A percentile compares a stretch with the other conserved stretches of the same genome.
phyloP scores from a whole-genome alignment of 106 monocot genomes.

The Dendrobium nobile region DNA sequence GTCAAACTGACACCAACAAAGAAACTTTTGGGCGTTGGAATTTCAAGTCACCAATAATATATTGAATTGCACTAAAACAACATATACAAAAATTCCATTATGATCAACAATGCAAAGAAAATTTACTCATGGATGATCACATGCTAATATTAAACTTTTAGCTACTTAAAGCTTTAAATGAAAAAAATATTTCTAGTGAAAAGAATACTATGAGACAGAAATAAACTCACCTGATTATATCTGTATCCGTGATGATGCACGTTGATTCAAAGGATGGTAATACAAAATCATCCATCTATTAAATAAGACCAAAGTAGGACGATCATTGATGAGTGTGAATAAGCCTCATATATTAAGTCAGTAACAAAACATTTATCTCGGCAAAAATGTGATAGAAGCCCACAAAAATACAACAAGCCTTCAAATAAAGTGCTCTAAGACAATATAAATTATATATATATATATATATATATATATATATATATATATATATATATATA shows the following conservation, averaged over 20 bases:
- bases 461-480: no score
- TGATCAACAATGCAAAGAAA: neutral
- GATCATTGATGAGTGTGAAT: neutral
- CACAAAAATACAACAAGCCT: neutral
- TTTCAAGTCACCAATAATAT: neutral
- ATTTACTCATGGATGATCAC: no score
- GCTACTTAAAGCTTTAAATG: neutral
- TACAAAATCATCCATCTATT: conserved; percentile 81
- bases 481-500: no score
- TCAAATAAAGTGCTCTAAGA: neutral
- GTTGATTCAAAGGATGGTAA: conserved; percentile 72
- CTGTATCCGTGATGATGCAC: conserved; percentile 57
- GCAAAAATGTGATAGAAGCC: neutral
- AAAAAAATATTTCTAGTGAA: neutral
- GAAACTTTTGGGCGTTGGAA: neutral
- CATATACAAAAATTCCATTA: neutral
- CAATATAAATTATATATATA: neutral
- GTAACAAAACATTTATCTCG: neutral
- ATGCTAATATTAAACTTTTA: neutral
- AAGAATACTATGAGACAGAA: neutral
- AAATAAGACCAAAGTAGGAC: neutral
- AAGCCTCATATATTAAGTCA: neutral
- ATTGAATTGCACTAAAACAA: neutral
- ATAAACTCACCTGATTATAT: conserved; percentile 53
- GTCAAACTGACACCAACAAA: neutral